Evolutionary conservation across 768 basidiomycete genomes (phyloP).

Genomic region (Mycena haematopus): DNA sequence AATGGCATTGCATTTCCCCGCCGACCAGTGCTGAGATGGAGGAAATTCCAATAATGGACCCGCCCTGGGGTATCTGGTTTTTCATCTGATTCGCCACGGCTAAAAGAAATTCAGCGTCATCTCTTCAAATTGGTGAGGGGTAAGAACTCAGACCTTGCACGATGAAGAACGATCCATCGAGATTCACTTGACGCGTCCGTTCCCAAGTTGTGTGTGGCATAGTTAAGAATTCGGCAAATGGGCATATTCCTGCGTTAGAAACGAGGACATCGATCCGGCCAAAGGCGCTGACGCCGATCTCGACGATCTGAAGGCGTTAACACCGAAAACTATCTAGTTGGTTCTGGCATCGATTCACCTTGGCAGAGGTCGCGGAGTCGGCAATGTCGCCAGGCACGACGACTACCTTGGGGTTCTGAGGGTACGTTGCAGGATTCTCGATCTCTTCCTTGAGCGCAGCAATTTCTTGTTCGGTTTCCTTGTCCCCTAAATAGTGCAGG

Average conservation of each 20-base stretch:
- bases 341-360: slow-evolving; percentile 43
- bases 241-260: slow-evolving; percentile 70
- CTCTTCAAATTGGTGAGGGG: neutral
- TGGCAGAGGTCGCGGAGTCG: slow-evolving; percentile 57
- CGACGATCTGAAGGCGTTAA: slow-evolving; percentile 57
- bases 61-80: slow-evolving; percentile 68
- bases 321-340: slow-evolving; percentile 3
- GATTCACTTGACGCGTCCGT: slow-evolving; percentile 70
- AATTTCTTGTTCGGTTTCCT: slow-evolving; percentile 57
- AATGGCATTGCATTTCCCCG: slow-evolving; percentile 77
- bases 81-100: slow-evolving; percentile 81
- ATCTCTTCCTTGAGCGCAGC: slow-evolving; percentile 53
- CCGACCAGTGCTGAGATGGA: slow-evolving; percentile 84
- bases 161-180: slow-evolving; percentile 78
- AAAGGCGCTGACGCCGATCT: slow-evolving; percentile 62
- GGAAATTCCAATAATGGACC: slow-evolving; percentile 76
- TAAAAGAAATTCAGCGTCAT: slow-evolving; percentile 31
- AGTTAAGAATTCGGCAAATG: slow-evolving; percentile 75
- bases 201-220: slow-evolving; percentile 71
- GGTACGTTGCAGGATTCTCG: slow-evolving; percentile 33
- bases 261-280: slow-evolving; percentile 64
- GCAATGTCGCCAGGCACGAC: slow-evolving; percentile 72
- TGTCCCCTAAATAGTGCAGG: slow-evolving; percentile 72
- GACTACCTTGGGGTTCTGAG: slow-evolving; percentile 46
- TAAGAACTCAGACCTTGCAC: slow-evolving; percentile 55